Conservation (phyloP, 2,329 filamentous ascomycete genomes). For the Cladosporium austrohemisphaericum region DNA sequence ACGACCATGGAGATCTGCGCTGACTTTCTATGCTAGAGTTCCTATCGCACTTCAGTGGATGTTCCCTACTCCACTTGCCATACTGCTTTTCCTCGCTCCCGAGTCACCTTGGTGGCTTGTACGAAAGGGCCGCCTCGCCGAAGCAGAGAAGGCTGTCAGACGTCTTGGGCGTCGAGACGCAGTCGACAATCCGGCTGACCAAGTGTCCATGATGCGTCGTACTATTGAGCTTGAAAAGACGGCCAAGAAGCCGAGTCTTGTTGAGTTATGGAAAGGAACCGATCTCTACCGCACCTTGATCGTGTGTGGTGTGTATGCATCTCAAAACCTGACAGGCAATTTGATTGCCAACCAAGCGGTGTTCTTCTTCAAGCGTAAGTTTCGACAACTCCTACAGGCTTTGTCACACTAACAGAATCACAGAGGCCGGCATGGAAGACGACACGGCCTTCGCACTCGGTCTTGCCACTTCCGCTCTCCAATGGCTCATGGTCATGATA, state of each 20-base stretch:
- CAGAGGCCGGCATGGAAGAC: slow-evolving; percentile 57
- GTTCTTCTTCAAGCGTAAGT: slow-evolving; percentile 57
- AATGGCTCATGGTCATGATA: slow-evolving; percentile 60
- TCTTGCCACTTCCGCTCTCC: slow-evolving; percentile 62
- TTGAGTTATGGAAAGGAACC: slow-evolving; percentile 55
- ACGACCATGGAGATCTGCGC: background rate
- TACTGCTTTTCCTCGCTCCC: slow-evolving; percentile 50
- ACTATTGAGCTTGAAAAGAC: slow-evolving; percentile 53
- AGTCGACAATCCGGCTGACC: slow-evolving; percentile 38
- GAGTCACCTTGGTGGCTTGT: slow-evolving; percentile 56
- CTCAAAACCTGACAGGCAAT: slow-evolving; percentile 60
- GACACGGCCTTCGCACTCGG: slow-evolving; percentile 59
- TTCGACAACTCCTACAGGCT: slow-evolving; percentile 19
- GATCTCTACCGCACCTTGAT: slow-evolving; percentile 54
- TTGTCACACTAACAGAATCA: slow-evolving; percentile 17
- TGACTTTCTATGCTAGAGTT: slow-evolving; percentile 40
- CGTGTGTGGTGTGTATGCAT: slow-evolving; percentile 55
- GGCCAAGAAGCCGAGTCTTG: slow-evolving; percentile 44
- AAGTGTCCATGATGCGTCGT: slow-evolving; percentile 58
- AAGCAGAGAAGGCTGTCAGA: slow-evolving; percentile 45
- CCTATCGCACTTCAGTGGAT: slow-evolving; percentile 58
- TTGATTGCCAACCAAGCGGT: slow-evolving; percentile 62
- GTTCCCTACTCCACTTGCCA: slow-evolving; percentile 55
- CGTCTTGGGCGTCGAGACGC: slow-evolving; percentile 48
- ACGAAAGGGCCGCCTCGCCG: slow-evolving; percentile 45